Evolutionary conservation across 495 filamentous ascomycete species (phyloP).

Genomic region (Pyrenula massariospora): DNA sequence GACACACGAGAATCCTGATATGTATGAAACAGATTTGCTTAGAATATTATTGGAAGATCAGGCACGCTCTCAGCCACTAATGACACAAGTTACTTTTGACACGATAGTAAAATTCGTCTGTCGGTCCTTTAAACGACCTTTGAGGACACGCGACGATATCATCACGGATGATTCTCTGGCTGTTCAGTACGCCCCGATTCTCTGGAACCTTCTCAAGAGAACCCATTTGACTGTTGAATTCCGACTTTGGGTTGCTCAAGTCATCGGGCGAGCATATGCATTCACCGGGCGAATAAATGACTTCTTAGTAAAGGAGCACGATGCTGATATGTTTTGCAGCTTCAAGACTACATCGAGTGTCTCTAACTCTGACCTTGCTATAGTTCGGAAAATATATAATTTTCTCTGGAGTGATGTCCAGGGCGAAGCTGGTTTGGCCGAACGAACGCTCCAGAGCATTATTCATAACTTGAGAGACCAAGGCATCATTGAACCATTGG

Average conservation of each 20-base stretch:
- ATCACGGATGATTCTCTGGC: slow-evolving; percentile 51
- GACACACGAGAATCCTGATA: slow-evolving; percentile 47
- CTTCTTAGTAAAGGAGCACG: slow-evolving; percentile 27
- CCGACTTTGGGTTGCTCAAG: slow-evolving; percentile 70
- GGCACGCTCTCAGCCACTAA: neutral
- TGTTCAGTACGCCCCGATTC: slow-evolving; percentile 41
- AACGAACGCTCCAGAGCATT: slow-evolving; percentile 63
- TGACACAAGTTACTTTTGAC: slow-evolving; percentile 33
- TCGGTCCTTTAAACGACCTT: slow-evolving; percentile 50
- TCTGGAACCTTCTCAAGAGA: slow-evolving; percentile 64
- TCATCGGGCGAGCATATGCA: slow-evolving; percentile 75
- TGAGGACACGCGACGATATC: slow-evolving; percentile 44
- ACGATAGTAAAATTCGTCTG: slow-evolving; percentile 65
- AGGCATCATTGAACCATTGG: slow-evolving; percentile 35
- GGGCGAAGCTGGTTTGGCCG: slow-evolving; percentile 58
- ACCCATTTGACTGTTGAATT: slow-evolving; percentile 53
- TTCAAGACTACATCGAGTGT: neutral
- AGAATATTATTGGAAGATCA: slow-evolving; percentile 61
- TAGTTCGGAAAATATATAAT: slow-evolving; percentile 33
- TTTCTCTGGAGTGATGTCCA: slow-evolving; percentile 54
- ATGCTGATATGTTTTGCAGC: slow-evolving; percentile 1
- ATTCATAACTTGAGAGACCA: slow-evolving; percentile 40
- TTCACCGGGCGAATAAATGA: slow-evolving; percentile 51
- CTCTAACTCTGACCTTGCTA: neutral
- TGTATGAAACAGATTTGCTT: slow-evolving; percentile 61